Conservation (phyloP, 768 basidiomycete species). For the Russula dissimulans region DNA sequence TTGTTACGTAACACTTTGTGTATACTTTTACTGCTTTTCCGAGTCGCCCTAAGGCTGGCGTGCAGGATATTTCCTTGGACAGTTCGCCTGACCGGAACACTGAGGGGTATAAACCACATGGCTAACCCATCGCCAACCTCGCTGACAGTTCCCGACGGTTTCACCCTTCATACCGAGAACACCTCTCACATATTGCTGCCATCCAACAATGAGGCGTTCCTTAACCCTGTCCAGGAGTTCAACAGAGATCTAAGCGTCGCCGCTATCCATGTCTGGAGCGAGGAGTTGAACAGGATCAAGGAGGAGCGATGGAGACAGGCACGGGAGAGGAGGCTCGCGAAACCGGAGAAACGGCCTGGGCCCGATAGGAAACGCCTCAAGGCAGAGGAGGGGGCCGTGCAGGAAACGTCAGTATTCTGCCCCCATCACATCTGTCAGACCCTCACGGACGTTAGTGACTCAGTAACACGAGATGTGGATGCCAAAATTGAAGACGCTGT, state of each 20-base stretch:
- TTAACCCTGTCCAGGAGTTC: constrained; percentile 98
- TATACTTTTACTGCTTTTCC: not conserved
- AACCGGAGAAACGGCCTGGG: constrained; percentile 23
- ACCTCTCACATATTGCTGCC: constrained; percentile 72
- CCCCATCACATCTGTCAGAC: too few species aligned
- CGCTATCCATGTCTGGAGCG: constrained; percentile 84
- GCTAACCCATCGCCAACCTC: not conserved
- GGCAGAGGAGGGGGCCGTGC: not conserved
- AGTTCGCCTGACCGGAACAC: not conserved
- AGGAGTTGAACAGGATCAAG: constrained; percentile 55
- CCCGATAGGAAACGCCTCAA: constrained; percentile 15
- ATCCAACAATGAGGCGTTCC: constrained; percentile 71
- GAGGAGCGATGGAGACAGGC: constrained; percentile 48
- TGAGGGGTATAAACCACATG: not conserved
- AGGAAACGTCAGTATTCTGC: not conserved
- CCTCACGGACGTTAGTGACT: constrained; percentile 3
- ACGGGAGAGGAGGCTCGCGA: constrained; percentile 40
- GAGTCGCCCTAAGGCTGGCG: not conserved
- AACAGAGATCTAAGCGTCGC: constrained; percentile 92
- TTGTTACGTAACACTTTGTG: not conserved
- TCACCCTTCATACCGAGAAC: constrained; percentile 73
- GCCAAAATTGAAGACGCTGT: not conserved
- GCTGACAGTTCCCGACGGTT: constrained; percentile 55
- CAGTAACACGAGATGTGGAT: not conserved
- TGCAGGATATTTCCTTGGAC: not conserved